Percentiles rank a stretch among this genome's conserved stretches.
Conservation (phyloP, 73 alveolate species). For the Paramecium sexaurelia region DNA sequence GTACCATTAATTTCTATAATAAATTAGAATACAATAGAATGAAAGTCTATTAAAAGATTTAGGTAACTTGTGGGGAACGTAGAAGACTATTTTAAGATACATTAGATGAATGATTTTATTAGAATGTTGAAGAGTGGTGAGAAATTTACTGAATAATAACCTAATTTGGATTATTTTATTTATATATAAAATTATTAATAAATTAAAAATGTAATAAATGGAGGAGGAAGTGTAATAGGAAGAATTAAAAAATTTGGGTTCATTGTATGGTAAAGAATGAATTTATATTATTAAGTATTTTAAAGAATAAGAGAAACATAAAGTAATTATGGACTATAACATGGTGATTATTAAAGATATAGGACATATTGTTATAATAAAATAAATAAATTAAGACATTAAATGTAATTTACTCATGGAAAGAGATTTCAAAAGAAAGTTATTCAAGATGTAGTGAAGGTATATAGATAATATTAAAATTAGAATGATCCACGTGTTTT, state of each 20-base stretch:
- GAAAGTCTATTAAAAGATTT: neutral
- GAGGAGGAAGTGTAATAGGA: neutral
- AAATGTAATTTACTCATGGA: constrained; percentile 39
- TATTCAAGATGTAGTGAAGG: constrained; percentile 5
- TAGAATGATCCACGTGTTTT: constrained; percentile 63
- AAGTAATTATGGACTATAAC: constrained; percentile 21
- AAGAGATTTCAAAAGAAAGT: constrained; percentile 26
- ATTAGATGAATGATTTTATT: neutral
- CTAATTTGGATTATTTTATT: neutral
- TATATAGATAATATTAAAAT: neutral
- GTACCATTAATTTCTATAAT: no score
- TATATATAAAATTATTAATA: neutral
- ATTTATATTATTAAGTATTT: neutral
- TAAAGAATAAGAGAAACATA: constrained; percentile 26
- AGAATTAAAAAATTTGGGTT: constrained; percentile 15
- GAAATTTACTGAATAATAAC: neutral
- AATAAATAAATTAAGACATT: neutral
- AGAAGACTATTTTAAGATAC: neutral
- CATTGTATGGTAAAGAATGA: neutral
- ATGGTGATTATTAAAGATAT: constrained; percentile 47
- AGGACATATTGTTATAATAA: constrained; percentile 48
- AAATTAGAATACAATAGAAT: neutral
- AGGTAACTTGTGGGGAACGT: neutral
- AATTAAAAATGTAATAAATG: neutral
- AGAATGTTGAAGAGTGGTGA: neutral